Percentiles rank a stretch among this genome's conserved stretches.
Conservation (phyloP, 768 basidiomycete species). For the Daedaleopsis sinensis region DNA sequence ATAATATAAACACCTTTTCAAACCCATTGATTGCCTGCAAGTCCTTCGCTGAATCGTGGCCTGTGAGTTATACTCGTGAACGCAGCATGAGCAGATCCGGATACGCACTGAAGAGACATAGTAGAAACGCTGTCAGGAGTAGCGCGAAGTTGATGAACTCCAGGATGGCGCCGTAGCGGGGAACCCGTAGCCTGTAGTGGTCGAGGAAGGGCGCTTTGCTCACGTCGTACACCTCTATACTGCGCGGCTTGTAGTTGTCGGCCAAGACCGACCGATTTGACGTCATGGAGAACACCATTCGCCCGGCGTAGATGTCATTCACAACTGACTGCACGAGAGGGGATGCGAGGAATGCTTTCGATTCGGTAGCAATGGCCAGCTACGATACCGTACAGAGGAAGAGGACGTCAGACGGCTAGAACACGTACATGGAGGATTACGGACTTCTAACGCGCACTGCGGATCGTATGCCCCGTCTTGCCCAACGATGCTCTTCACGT, state of each 20-base stretch:
- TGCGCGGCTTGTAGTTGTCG: conserved; percentile 85
- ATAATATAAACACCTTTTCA: conserved; percentile 76
- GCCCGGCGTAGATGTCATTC: conserved; percentile 84
- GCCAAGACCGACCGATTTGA: conserved; percentile 75
- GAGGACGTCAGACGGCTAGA: neutral
- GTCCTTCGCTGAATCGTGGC: conserved; percentile 53
- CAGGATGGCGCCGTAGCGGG: conserved; percentile 74
- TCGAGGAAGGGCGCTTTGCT: conserved; percentile 74
- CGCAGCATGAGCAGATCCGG: neutral
- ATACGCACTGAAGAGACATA: conserved; percentile 73
- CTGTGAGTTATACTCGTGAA: no score
- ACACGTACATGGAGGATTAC: conserved; percentile 23
- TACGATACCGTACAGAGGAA: conserved; percentile 35
- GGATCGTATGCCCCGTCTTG: conserved; percentile 68
- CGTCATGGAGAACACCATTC: conserved; percentile 65
- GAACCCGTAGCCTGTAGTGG: conserved; percentile 87
- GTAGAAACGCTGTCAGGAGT: conserved; percentile 67
- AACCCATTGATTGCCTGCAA: conserved; percentile 52
- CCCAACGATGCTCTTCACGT: conserved; percentile 64
- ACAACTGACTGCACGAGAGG: conserved; percentile 87
- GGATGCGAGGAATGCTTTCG: conserved; percentile 83
- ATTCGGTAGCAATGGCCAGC: conserved; percentile 87
- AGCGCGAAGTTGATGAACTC: conserved; percentile 79
- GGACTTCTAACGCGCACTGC: conserved; percentile 85
- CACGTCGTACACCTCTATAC: conserved; percentile 73